Percentiles rank a stretch among this genome's conserved stretches.
Evolutionary conservation across 1,139 yeast species (phyloP).

Genomic region (Blastobotrys capitulatus): DNA sequence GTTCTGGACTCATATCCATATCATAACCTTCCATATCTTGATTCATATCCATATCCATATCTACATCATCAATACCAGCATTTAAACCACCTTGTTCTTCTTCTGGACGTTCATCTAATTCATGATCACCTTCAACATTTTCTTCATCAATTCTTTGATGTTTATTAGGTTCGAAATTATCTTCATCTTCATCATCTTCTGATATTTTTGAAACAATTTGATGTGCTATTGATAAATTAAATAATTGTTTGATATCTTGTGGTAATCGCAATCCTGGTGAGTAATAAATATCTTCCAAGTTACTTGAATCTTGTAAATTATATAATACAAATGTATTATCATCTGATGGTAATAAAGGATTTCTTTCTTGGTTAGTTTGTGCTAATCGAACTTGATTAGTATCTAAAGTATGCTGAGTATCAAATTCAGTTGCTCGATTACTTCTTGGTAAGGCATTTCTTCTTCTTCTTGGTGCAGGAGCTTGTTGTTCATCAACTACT

Average conservation of each 20-base stretch:
- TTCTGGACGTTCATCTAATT: not conserved
- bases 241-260: not conserved
- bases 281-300: conserved; percentile 1
- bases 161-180: not conserved
- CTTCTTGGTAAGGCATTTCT: not conserved
- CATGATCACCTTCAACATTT: conserved; percentile 16
- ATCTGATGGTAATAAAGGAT: conserved; percentile 6
- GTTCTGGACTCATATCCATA: conserved; percentile 5
- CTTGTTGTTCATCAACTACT: not conserved
- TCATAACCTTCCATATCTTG: not conserved
- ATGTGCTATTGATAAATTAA: not conserved
- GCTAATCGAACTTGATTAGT: conserved; percentile 4
- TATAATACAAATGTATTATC: conserved; percentile 5
- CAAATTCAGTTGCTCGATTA: conserved; percentile 7
- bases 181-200: conserved; percentile 9
- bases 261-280: not conserved
- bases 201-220: not conserved
- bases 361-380: not conserved
- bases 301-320: conserved; percentile 2
- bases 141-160: conserved; percentile 12
- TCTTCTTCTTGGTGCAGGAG: not conserved
- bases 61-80: not conserved
- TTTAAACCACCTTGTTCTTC: not conserved
- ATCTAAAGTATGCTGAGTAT: conserved; percentile 1
- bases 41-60: not conserved